phyloP scores from a whole-genome alignment of 2,329 filamentous ascomycete genomes.

The Colletotrichum eremochloae region DNA sequence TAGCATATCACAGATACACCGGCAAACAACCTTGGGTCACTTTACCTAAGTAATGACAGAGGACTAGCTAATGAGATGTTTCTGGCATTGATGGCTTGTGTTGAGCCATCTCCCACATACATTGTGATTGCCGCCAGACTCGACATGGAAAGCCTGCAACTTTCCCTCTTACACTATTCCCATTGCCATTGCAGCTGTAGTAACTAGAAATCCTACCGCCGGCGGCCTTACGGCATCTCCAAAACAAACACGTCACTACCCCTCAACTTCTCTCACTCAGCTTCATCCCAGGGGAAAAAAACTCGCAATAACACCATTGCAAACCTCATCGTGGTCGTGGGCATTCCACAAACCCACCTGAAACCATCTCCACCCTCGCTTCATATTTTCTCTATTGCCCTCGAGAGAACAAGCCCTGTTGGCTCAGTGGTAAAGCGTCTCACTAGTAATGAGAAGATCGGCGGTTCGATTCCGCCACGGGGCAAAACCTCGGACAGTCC shows the following conservation, averaged over 20 bases:
- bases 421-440: slow-evolving; percentile 44
- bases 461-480: slow-evolving; percentile 44
- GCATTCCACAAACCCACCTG: neutral
- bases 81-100: too few relatives aligned
- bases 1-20: neutral
- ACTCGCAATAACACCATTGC: neutral
- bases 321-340: neutral
- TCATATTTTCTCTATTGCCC: neutral
- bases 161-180: neutral
- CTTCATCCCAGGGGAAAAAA: neutral
- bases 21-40: neutral
- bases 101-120: neutral
- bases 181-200: neutral
- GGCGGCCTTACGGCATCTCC: neutral
- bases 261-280: neutral
- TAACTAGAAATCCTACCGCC: neutral
- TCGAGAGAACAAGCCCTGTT: slow-evolving; percentile 24
- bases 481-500: slow-evolving; percentile 7
- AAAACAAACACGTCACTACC: neutral
- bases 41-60: too few relatives aligned
- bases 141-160: neutral
- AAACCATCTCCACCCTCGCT: neutral
- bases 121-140: neutral
- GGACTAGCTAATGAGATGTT: neutral
- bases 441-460: slow-evolving; percentile 45